Percentiles rank a stretch among this genome's conserved stretches.
phyloP scores from a whole-genome alignment of 805 yeast genomes.

The Starmerella khaoyaiensis region DNA sequence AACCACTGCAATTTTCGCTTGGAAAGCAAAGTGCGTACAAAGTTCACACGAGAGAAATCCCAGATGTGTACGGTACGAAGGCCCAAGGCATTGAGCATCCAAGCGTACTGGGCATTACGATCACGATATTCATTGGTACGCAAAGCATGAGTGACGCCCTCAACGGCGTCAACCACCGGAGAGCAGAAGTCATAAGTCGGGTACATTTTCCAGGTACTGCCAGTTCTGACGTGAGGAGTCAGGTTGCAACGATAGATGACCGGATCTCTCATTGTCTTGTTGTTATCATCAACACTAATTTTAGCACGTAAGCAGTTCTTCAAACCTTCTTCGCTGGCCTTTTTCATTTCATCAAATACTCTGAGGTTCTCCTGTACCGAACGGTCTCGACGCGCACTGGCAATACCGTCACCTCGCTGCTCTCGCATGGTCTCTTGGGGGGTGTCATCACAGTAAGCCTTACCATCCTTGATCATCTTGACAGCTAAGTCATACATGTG shows the following conservation, averaged over 20 bases:
- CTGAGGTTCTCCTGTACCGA: slow-evolving; percentile 80
- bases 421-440: slow-evolving; percentile 92
- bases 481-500: slow-evolving; percentile 79
- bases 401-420: slow-evolving; percentile 95
- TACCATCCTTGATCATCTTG: slow-evolving; percentile 82
- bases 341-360: slow-evolving; percentile 83
- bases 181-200: slow-evolving; percentile 99
- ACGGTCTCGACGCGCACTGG: slow-evolving; percentile 84
- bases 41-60: slow-evolving; percentile 97
- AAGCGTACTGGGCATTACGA: slow-evolving; percentile 94
- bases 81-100: slow-evolving; percentile 74
- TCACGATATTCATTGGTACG: slow-evolving; percentile 98
- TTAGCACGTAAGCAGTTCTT: slow-evolving; percentile 93
- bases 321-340: slow-evolving; percentile 85
- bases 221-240: slow-evolving; percentile 97
- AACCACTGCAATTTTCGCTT: slow-evolving; percentile 99
- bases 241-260: slow-evolving; percentile 94
- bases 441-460: slow-evolving; percentile 96
- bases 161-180: slow-evolving; percentile 87
- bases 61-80: slow-evolving; percentile 90
- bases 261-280: slow-evolving; percentile 96
- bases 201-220: slow-evolving; percentile 83
- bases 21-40: slow-evolving; percentile 85
- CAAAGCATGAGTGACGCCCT: slow-evolving; percentile 95
- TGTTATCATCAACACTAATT: slow-evolving; percentile 78